Conservation (phyloP, 2,329 filamentous ascomycete species). For the Botrytis elliptica region DNA sequence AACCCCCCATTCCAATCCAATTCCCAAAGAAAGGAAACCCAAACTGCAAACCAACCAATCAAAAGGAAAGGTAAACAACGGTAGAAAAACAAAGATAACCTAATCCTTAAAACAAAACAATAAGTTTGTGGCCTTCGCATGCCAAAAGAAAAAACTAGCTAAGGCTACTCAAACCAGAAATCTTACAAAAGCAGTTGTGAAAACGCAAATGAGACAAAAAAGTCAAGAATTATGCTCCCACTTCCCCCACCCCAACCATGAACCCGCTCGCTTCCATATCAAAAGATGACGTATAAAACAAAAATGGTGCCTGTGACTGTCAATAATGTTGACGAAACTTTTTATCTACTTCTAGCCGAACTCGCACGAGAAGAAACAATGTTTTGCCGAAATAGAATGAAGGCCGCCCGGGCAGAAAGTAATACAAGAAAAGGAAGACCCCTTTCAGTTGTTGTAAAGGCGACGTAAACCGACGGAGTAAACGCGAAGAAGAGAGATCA, state of each 20-base stretch:
- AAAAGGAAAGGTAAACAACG: not conserved
- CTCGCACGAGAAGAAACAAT: slow-evolving; percentile 2
- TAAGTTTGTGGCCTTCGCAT: not conserved
- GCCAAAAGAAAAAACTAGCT: not conserved
- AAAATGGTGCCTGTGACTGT: slow-evolving; percentile 9
- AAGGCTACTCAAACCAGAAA: not conserved
- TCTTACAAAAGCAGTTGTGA: slow-evolving; percentile 8
- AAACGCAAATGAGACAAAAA: not conserved
- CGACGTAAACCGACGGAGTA: not conserved
- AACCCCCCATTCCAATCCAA: not conserved
- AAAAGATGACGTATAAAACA: slow-evolving; percentile 4
- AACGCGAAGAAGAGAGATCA: slow-evolving; percentile 8
- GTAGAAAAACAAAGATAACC: not conserved
- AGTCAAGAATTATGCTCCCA: slow-evolving; percentile 20
- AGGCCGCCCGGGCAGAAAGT: slow-evolving; percentile 18
- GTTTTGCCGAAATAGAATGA: slow-evolving; percentile 9
- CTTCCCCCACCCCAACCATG: slow-evolving; percentile 1
- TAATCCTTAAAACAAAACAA: not conserved
- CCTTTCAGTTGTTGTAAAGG: not conserved
- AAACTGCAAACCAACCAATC: not conserved
- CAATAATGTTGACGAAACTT: slow-evolving; percentile 8
- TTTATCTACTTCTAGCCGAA: slow-evolving; percentile 10
- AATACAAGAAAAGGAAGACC: slow-evolving; percentile 14
- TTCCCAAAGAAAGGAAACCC: slow-evolving; percentile 1
- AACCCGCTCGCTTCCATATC: slow-evolving; percentile 10